Evolutionary conservation across 352 stramenopile genomes (phyloP), one percentile per base, ranked within the genome.

Genomic region (Globisporangium paddicum): DNA sequence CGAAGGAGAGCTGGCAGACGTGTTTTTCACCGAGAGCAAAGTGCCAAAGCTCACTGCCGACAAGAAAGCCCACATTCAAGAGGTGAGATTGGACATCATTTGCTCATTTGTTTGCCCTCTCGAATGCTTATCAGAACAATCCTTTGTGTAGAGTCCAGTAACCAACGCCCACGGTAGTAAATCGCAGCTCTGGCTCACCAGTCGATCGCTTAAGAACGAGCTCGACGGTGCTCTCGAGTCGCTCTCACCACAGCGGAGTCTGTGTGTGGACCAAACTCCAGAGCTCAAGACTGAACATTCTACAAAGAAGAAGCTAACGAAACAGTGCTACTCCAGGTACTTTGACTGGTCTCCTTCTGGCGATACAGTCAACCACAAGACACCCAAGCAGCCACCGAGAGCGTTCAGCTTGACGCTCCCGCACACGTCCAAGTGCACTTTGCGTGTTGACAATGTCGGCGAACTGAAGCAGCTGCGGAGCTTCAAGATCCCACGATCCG

Each of bases 401-500:
- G 16, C 32, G 45, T 42, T 37, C 42, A 26, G 8, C 5, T 1
- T 42, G 13, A 10, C 18, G 1, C 59, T 64, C 6, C 58, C 58
- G 10, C 58, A 44, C 26, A 35, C 54, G 2, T 49, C 44, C 23
- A 65, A 65, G 44, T 65, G 59, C 35, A 61, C 46, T 1, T 16
- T 82, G 18, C 69, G 63, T 18, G 66, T 81, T 11, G 67, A 82
- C 28, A 80, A 67, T 53, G 64, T 71, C 51, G 58, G 55, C 2
- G 35, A 60, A 28, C 54, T 67, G 34, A 68, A 47, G 32, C 45
- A 52, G 55, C 44, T 67, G 16, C 63, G 56, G 2, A 7, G 55
- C 13, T 63, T 89, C 55, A 87, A 87, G 50, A 69, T 97, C 18
- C 75, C 77, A 30, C 89, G 84, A 53, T 64, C 79, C 6, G 79